Evolutionary conservation across 2,329 filamentous ascomycete species (phyloP).

Genomic region (Pezicula rhizophila): DNA sequence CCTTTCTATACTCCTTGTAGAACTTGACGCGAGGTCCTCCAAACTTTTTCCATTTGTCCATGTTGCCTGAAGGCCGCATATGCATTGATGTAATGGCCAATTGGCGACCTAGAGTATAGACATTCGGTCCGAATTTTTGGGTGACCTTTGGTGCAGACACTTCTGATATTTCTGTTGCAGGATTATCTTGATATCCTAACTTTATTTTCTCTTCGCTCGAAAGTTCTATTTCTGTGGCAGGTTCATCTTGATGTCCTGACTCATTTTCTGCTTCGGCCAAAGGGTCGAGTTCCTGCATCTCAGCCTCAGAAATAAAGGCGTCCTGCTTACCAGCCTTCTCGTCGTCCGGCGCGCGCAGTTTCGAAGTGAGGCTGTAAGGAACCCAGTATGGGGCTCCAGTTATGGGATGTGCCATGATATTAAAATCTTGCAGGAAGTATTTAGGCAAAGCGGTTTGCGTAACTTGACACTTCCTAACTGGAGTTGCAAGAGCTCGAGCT

Average conservation of each 20-base stretch:
- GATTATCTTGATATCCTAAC: too few relatives aligned
- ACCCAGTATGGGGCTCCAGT: constrained; percentile 49
- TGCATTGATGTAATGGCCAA: constrained; percentile 1
- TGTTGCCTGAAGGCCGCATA: neutral
- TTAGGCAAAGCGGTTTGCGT: constrained; percentile 46
- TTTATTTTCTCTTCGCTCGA: too few relatives aligned
- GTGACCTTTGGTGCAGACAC: neutral
- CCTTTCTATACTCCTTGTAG: neutral
- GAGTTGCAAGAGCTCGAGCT: constrained; percentile 58
- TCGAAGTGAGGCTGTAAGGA: constrained; percentile 36
- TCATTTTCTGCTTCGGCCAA: too few relatives aligned
- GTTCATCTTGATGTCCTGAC: too few relatives aligned
- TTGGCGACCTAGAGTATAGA: constrained; percentile 1
- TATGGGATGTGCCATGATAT: constrained; percentile 47
- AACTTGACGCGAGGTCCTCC: constrained; percentile 18
- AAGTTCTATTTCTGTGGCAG: too few relatives aligned
- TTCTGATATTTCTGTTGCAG: too few relatives aligned
- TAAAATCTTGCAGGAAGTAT: constrained; percentile 59
- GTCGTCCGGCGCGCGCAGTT: neutral
- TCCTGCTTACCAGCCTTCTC: neutral
- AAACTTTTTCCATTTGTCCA: neutral
- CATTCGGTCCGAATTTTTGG: constrained; percentile 11
- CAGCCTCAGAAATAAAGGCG: neutral
- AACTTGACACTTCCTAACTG: constrained; percentile 49
- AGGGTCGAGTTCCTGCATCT: too few relatives aligned